These are phyloP conservation scores for Bacidia rubella DNA, from an alignment of 495 filamentous ascomycete species.

Conservation along the genomic window DNA sequence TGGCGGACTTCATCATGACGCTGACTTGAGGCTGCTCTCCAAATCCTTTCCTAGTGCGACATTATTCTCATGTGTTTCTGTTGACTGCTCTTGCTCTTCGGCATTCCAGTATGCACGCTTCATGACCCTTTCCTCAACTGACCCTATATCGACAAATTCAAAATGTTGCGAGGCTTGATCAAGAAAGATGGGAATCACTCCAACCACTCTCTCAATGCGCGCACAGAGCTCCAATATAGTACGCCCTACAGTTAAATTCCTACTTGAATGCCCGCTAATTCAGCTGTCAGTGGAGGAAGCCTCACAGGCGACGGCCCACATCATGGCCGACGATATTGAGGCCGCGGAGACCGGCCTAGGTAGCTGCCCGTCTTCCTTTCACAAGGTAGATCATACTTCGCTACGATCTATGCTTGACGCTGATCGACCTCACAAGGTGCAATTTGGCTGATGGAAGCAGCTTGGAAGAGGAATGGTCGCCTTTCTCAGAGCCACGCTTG, in stretches of 20 bases:
- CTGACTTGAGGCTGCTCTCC: too few relatives aligned
- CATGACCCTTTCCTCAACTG: too few relatives aligned
- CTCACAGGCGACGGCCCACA: constrained; percentile 45
- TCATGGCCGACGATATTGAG: constrained; percentile 91
- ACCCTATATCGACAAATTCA: background rate
- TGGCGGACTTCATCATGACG: too few relatives aligned
- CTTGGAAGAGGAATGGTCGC: constrained; percentile 67
- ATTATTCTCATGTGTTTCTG: too few relatives aligned
- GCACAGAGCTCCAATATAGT: constrained; percentile 48
- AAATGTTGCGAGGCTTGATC: constrained; percentile 40
- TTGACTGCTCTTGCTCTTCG: too few relatives aligned
- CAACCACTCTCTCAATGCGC: constrained; percentile 44
- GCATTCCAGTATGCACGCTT: too few relatives aligned
- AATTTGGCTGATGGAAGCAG: constrained; percentile 27
- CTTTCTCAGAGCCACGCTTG: constrained; percentile 76
- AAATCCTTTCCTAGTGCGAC: too few relatives aligned
- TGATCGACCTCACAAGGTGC: constrained; percentile 9
- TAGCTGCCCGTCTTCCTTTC: constrained; percentile 72
- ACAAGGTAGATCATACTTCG: constrained; percentile 41
- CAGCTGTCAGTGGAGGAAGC: constrained; percentile 45
- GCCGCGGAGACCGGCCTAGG: constrained; percentile 64
- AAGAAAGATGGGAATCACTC: constrained; percentile 35
- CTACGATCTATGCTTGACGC: constrained; percentile 7
- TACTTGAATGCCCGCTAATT: too few relatives aligned
- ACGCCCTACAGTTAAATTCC: constrained; percentile 21